Base-by-base conservation (phyloP, 306 rosid species). In the Nissolia schottii region DNA sequence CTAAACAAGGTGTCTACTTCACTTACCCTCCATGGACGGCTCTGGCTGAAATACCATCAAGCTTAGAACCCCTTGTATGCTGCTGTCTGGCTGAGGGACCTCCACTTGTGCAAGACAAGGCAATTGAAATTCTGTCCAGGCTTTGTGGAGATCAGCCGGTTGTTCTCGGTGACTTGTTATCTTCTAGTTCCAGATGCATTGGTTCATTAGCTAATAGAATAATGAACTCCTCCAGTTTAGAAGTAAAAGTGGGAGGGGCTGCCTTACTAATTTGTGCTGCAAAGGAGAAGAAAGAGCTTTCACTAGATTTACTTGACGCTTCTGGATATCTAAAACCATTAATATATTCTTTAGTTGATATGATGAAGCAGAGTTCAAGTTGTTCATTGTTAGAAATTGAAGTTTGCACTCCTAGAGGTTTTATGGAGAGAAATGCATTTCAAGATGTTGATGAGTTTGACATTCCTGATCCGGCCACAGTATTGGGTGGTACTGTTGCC, bases 31-130 rank as follows among this genome's bases (percentile, higher is more conserved):
- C 91, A 18, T 85, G 90, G 89, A 82, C 88, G 53, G 88, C 88
- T 65, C 81, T 94, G 74, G 62, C 86, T 1, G 98, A 91, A 80
- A 74, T 61, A 71, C 92, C 93, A 23, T 83, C 94, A 62, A 80
- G 86, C 85, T 62, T 91, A 77, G 95, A 91, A 77, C 82, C 87
- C 69, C 82, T 94, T 65, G 83, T 91, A 53, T 73, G 56, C 84
- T 94, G 87, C 79, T 94, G 87, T 77, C 88, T 94, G 76, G 87
- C 91, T 34, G 98, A 91, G 80, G 98, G 98, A 64, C 83, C 92
- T 45, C 76, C 92, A 74, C 68, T 53, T 11, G 84, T 87, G 79
- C 97, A 94, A 74, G 98, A 94, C 69, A 94, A 85, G 85, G 92
- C 90, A 40, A 91, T 94, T 53, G 92, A 91, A 86, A 84, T 94